Evolutionary conservation across 2,329 filamentous ascomycete genomes (phyloP).

Genomic region (Penicillium carneum): DNA sequence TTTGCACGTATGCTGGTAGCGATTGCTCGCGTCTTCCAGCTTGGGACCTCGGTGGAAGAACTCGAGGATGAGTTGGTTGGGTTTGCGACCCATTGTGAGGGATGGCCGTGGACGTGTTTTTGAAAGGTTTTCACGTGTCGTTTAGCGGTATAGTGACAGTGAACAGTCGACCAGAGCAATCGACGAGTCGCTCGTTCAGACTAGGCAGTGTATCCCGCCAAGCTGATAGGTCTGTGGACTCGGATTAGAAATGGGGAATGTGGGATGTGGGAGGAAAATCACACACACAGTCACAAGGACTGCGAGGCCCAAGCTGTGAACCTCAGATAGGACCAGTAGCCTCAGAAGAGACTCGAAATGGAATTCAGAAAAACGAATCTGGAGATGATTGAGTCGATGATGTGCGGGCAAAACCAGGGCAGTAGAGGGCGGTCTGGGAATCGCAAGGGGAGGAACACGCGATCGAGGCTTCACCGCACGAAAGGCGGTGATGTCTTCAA

Average conservation of each 20-base stretch:
- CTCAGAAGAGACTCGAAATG: slow-evolving; percentile 14
- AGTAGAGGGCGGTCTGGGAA: slow-evolving; percentile 47
- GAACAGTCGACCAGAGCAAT: not conserved
- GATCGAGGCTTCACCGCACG: slow-evolving; percentile 48
- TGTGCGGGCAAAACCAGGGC: slow-evolving; percentile 47
- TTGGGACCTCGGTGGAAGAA: slow-evolving; percentile 89
- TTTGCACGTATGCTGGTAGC: slow-evolving; percentile 90
- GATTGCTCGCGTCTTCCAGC: slow-evolving; percentile 85
- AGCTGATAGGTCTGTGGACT: slow-evolving; percentile 15
- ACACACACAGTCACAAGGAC: slow-evolving; percentile 17
- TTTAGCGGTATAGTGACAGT: not conserved
- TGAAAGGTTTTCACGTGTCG: slow-evolving; percentile 15
- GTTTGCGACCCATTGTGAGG: slow-evolving; percentile 76
- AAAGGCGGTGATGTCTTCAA: slow-evolving; percentile 47
- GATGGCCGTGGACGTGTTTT: slow-evolving; percentile 9
- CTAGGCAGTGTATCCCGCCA: slow-evolving; percentile 1
- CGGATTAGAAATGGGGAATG: not conserved
- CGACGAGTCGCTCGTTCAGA: not conserved
- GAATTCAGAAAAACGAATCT: slow-evolving; percentile 6
- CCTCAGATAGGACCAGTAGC: slow-evolving; percentile 9
- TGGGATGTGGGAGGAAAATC: slow-evolving; percentile 11
- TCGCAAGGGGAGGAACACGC: slow-evolving; percentile 31
- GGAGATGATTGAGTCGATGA: slow-evolving; percentile 20
- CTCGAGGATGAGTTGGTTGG: slow-evolving; percentile 82
- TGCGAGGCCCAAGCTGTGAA: slow-evolving; percentile 7